These are phyloP conservation scores for Croton setiger DNA, from an alignment of 441 rosid genomes.

Conservation along the genomic window DNA sequence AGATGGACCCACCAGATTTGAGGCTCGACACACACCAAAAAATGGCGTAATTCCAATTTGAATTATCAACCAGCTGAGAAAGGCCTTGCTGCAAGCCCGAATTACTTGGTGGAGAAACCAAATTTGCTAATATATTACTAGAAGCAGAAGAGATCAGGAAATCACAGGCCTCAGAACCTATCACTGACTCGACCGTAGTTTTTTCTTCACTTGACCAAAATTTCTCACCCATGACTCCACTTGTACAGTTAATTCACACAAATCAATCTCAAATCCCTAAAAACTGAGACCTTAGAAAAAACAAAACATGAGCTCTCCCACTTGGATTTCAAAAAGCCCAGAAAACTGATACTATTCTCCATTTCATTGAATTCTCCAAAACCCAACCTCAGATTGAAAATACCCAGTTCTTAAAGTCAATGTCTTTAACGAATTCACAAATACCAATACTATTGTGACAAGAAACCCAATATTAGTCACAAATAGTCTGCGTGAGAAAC, in stretches of 20 bases:
- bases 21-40: slow-evolving; percentile 80
- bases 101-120: slow-evolving; percentile 48
- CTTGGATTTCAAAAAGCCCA: not conserved
- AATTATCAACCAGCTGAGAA: slow-evolving; percentile 60
- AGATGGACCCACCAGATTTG: slow-evolving; percentile 41
- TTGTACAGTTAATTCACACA: slow-evolving; percentile 11
- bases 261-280: slow-evolving; percentile 9
- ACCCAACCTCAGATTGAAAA: not conserved
- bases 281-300: slow-evolving; percentile 1
- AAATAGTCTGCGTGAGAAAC: not conserved
- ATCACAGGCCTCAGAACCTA: slow-evolving; percentile 73
- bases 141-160: slow-evolving; percentile 57
- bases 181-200: slow-evolving; percentile 61
- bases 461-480: not conserved
- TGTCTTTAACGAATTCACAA: not conserved
- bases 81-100: slow-evolving; percentile 73
- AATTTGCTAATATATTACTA: slow-evolving; percentile 34
- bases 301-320: not conserved
- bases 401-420: not conserved
- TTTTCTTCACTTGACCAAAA: slow-evolving; percentile 64
- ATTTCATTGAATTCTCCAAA: slow-evolving; percentile 9
- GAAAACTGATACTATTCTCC: not conserved
- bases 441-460: not conserved
- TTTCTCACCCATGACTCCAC: slow-evolving; percentile 57
- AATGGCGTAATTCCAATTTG: slow-evolving; percentile 82